Conservation (phyloP, 2,329 filamentous ascomycete species). For the Chrysoporthe cubensis region DNA sequence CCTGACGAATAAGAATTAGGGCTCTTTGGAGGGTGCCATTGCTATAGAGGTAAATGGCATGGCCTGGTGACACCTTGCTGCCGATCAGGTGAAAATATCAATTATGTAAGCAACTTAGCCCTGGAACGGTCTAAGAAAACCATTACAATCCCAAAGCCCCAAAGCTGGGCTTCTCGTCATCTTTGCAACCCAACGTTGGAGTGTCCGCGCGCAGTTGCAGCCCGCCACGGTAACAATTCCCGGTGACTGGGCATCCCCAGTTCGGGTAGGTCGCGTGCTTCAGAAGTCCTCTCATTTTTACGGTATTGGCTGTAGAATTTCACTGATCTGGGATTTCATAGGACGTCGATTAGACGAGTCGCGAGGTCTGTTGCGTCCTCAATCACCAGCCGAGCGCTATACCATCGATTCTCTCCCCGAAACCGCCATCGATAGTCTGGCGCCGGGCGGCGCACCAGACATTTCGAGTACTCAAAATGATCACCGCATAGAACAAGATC, state of each 20-base stretch:
- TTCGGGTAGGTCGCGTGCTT: not conserved
- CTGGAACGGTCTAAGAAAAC: not conserved
- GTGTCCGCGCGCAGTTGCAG: not conserved
- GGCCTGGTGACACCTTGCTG: not conserved
- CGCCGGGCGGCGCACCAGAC: slow-evolving; percentile 16
- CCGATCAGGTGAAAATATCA: not conserved
- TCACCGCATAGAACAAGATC: slow-evolving; percentile 18
- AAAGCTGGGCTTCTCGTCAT: too few relatives aligned
- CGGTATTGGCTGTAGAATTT: too few relatives aligned
- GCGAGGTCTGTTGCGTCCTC: not conserved
- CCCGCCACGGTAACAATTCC: not conserved
- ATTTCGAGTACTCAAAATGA: slow-evolving; percentile 6
- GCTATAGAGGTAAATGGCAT: not conserved
- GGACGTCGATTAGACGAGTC: not conserved
- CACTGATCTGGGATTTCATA: not conserved
- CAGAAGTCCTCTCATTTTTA: too few relatives aligned
- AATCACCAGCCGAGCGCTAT: not conserved
- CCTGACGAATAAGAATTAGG: not conserved
- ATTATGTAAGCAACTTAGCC: not conserved
- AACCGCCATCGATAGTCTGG: slow-evolving; percentile 7
- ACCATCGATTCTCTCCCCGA: not conserved
- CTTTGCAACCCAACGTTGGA: not conserved
- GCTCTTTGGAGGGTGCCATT: not conserved
- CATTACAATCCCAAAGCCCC: not conserved
- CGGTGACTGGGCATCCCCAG: not conserved